These are phyloP conservation scores for Nicotiana attenuata DNA, from an alignment of 257 asterid species.

Conservation along the genomic window DNA sequence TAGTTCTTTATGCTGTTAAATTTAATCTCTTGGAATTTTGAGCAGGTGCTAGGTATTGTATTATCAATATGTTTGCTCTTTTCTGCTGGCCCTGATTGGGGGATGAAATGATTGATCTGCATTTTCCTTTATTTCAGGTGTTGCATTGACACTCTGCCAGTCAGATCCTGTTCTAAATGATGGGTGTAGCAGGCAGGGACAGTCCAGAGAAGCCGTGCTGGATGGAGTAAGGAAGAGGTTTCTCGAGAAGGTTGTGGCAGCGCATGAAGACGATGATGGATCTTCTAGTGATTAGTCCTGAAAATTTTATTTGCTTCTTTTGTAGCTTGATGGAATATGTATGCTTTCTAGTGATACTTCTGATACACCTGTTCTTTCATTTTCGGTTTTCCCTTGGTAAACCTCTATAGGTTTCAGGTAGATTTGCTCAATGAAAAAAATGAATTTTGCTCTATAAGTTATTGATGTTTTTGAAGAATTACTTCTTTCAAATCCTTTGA, in stretches of 20 bases:
- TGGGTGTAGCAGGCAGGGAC: slow-evolving; percentile 61
- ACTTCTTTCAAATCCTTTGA: neutral
- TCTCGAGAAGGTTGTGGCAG: slow-evolving; percentile 72
- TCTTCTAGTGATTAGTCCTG: slow-evolving; percentile 61
- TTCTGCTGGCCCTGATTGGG: neutral
- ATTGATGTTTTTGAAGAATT: neutral
- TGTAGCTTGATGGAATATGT: neutral
- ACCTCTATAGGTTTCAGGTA: neutral
- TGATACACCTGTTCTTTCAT: slow-evolving; percentile 3
- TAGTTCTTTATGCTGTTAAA: too few species aligned
- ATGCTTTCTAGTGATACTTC: neutral
- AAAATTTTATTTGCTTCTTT: slow-evolving; percentile 5
- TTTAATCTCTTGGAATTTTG: neutral
- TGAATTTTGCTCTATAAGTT: neutral
- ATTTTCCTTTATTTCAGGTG: slow-evolving; percentile 45
- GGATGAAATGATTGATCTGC: neutral
- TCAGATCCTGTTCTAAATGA: slow-evolving; percentile 84
- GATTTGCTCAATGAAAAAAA: neutral
- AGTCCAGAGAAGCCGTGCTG: slow-evolving; percentile 69
- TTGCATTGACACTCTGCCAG: slow-evolving; percentile 77
- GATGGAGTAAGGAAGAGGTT: slow-evolving; percentile 77
- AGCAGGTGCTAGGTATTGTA: neutral
- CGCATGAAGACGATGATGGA: slow-evolving; percentile 75
- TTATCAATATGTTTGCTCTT: neutral
- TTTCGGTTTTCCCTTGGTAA: neutral